Evolutionary conservation across 768 basidiomycete species (phyloP).

Genomic region (Boletus sensibilis): DNA sequence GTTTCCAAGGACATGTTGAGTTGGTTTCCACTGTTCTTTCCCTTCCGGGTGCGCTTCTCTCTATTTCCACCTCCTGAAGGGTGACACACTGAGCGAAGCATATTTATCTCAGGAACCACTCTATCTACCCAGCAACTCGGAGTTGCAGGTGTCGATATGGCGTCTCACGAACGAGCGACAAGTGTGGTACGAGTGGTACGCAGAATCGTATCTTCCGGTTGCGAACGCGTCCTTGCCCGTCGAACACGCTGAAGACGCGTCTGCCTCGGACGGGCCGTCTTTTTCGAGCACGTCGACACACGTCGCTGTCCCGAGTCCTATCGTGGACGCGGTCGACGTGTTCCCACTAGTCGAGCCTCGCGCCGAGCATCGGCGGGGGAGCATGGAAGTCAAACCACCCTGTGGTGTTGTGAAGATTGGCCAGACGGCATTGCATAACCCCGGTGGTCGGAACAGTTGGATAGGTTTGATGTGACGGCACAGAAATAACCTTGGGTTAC

Average conservation of each 20-base stretch:
- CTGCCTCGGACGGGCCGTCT: constrained; percentile 20
- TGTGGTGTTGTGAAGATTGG: constrained; percentile 81
- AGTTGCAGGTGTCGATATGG: constrained; percentile 93
- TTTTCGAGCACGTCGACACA: constrained; percentile 29
- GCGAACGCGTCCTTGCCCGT: constrained; percentile 33
- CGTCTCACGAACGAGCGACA: constrained; percentile 83
- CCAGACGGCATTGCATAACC: constrained; percentile 90
- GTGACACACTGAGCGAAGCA: background rate
- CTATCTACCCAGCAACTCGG: constrained; percentile 89
- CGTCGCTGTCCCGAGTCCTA: constrained; percentile 56
- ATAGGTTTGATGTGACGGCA: constrained; percentile 58
- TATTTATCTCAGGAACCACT: constrained; percentile 69
- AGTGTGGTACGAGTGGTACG: constrained; percentile 99
- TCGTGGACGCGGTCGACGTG: constrained; percentile 64
- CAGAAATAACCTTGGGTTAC: background rate
- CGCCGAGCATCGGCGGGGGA: constrained; percentile 11
- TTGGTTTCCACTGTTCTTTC: constrained; percentile 98
- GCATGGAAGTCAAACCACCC: constrained; percentile 20
- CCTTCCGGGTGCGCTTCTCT: constrained; percentile 65
- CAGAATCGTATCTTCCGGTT: constrained; percentile 84
- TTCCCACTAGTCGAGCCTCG: constrained; percentile 24
- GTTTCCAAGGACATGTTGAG: constrained; percentile 97
- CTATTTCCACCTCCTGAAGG: background rate
- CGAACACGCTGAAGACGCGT: constrained; percentile 19
- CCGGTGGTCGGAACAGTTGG: constrained; percentile 88